Conservation (phyloP, 2,329 filamentous ascomycete species). For the Chaetomium sp. region DNA sequence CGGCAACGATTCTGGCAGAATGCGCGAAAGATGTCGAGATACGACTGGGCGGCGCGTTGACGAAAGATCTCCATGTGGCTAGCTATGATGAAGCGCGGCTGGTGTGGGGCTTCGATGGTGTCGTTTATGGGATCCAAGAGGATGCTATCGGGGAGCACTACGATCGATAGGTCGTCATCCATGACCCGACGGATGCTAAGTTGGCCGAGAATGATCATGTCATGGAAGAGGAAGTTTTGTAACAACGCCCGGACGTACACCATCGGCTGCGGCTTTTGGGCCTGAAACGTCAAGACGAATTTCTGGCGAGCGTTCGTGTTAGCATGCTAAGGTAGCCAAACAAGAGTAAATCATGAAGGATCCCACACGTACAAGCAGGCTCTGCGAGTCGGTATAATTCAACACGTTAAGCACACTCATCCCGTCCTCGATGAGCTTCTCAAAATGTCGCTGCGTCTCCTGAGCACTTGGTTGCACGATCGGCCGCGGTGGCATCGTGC, state of each 20-base stretch:
- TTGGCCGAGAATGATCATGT: conserved; percentile 61
- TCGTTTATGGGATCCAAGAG: conserved; percentile 71
- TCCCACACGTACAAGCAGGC: conserved; percentile 52
- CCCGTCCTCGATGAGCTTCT: conserved; percentile 62
- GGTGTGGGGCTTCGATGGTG: conserved; percentile 64
- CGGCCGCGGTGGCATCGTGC: conserved; percentile 85
- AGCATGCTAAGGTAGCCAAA: background rate
- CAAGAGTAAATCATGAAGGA: background rate
- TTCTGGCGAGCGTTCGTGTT: conserved; percentile 40
- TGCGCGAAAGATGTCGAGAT: conserved; percentile 75
- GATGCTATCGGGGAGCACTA: conserved; percentile 64
- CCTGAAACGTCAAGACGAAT: conserved; percentile 67
- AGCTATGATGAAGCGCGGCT: conserved; percentile 67
- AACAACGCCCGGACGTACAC: conserved; percentile 78
- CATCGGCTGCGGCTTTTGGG: conserved; percentile 73
- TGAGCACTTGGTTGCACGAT: conserved; percentile 72
- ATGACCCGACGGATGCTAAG: conserved; percentile 68
- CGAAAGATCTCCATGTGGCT: conserved; percentile 66
- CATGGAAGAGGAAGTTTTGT: conserved; percentile 68
- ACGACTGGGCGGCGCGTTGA: conserved; percentile 58
- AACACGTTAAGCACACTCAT: conserved; percentile 59
- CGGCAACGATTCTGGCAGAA: conserved; percentile 88
- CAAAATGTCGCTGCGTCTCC: conserved; percentile 64
- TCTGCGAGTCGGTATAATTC: conserved; percentile 51
- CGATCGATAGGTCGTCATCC: conserved; percentile 71